Base-by-base conservation (phyloP, 1,284 basidiomycete species). In the Cryptococcus sp. region DNA sequence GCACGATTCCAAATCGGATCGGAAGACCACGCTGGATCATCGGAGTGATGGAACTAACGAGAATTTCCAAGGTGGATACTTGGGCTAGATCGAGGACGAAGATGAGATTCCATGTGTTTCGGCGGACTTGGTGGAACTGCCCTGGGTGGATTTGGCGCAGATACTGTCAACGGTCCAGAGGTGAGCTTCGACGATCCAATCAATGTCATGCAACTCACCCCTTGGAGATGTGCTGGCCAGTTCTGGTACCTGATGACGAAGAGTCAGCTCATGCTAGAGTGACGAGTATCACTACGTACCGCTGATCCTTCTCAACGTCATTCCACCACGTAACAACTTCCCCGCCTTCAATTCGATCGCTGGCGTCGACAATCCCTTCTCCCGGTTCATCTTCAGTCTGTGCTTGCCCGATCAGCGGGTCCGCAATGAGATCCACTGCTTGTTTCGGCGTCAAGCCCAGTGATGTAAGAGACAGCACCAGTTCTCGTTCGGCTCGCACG, bases 321-420 rank as follows among this genome's bases (percentile, higher is more conserved):
- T 98, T 98, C 85, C 89, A 88, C 86, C 90, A 98, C 0, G 87
- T 73, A 51, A 96, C 84, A 2, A 88, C 83, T 16, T 81, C 83
- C 0, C 88, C 90, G 1, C 84, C 89, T 75, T 96, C 93, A 5
- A 73, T 69, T n/a, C 90, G 81, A 73, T 97, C 93, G 61, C 89
- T 91, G 2, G 91, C 88, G 75, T 96, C 93, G 53, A 93, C 88
- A 11, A 94, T 68, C 0, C 87, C 88, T 58, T 92, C 90, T 38
- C 89, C 72, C 4, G 84, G 81, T 53, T 83, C 85, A 2, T 78
- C 72, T 48, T 74, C 77, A 6, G 77, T 81, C 62, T 86, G 84
- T 2, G 84, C 80, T 3, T 75, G 73, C 2, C 81, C 81, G 52
- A 89, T 81, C 5, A 80, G 77, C 0, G 83, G 79, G 70, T 90